Percentiles rank a stretch among this genome's conserved stretches.
phyloP scores from a whole-genome alignment of 495 filamentous ascomycete genomes.

The Aspergillus cavernicola region DNA sequence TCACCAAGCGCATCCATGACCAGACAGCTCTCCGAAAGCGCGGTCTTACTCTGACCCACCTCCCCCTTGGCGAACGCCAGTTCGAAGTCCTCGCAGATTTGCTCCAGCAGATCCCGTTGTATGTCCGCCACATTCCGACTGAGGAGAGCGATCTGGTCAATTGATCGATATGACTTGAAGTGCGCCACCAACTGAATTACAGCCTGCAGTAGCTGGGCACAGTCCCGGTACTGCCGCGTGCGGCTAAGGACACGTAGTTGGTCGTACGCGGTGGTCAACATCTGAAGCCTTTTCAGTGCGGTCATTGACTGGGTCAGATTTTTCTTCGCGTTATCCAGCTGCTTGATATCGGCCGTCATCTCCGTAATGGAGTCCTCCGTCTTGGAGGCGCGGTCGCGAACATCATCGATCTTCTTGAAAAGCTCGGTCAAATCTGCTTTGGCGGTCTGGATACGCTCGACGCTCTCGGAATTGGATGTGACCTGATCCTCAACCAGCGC shows the following conservation, averaged over 20 bases:
- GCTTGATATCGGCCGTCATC: constrained; percentile 99
- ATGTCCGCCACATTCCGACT: constrained; percentile 91
- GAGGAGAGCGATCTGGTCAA: constrained; percentile 94
- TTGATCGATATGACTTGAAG: constrained; percentile 96
- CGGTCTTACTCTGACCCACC: constrained; percentile 61
- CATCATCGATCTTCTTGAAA: constrained; percentile 93
- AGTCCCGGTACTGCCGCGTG: constrained; percentile 91
- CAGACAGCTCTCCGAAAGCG: constrained; percentile 79
- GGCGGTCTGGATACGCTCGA: constrained; percentile 83
- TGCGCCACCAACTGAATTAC: constrained; percentile 98
- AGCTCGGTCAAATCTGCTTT: constrained; percentile 85
- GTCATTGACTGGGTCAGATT: constrained; percentile 98
- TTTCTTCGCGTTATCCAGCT: constrained; percentile 91
- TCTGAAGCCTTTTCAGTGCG: constrained; percentile 92
- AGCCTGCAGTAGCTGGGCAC: constrained; percentile 88
- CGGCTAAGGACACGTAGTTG: constrained; percentile 82
- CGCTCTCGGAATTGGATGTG: constrained; percentile 79
- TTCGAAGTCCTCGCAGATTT: constrained; percentile 98
- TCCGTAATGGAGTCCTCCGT: constrained; percentile 95
- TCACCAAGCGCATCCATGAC: constrained; percentile 97
- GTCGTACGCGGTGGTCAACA: constrained; percentile 97
- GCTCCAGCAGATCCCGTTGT: constrained; percentile 89
- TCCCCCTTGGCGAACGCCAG: constrained; percentile 89
- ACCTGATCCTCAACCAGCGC: constrained; percentile 75
- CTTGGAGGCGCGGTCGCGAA: constrained; percentile 82